Base-by-base conservation (phyloP, 495 filamentous ascomycete genomes). In the Wilcoxina mikolae region DNA sequence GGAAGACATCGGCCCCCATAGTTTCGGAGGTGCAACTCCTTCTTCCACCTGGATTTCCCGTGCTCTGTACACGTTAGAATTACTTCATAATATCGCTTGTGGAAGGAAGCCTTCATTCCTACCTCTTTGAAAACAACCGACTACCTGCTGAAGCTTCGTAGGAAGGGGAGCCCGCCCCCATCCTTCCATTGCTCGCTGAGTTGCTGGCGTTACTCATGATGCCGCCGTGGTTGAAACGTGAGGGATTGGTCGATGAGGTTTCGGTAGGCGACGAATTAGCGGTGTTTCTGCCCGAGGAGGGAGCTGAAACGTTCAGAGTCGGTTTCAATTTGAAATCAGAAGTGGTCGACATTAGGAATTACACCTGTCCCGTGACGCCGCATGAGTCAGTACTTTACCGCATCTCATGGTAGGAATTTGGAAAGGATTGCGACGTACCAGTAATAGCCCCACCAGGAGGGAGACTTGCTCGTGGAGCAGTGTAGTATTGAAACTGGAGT, bases 11-110 rank as follows among this genome's bases (percentile, higher is more conserved):
- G 91, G 89, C 26, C 87, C 90, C 91, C 93, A 96, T 25, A 89
- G 79, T 67, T 84, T 87, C 48, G 86, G 76, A 58, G 82, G 80
- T 56, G 73, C 60, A 29, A 78, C 72, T 35, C 88, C 89, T 75
- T 96, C 93, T 71, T 96, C 88, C 33, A 88, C 88, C 72, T 96
- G 93, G 57, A 96, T 95, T 67, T 98, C 91, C 68, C 91, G 78
- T 38, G 93, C 87, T 58, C 90, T 94, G 63, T 54, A 60, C 58
- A 61, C 39, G 20, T 15, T 15, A 35, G 15, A 35, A 35, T 35
- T 15, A 35, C 31, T 7, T 35, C 31, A 35, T 7, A 7, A 35
- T 15, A 35, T 7, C 7, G 7, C 31, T 35, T 15, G 57, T 54
- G 66, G 38, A 54, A 58, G 55, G 56, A 50, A 70, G 15, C 31